Percentiles rank a stretch among this genome's conserved stretches.
Evolutionary conservation across 257 asterid genomes (phyloP).

Genomic region (Gentiana macrophylla): DNA sequence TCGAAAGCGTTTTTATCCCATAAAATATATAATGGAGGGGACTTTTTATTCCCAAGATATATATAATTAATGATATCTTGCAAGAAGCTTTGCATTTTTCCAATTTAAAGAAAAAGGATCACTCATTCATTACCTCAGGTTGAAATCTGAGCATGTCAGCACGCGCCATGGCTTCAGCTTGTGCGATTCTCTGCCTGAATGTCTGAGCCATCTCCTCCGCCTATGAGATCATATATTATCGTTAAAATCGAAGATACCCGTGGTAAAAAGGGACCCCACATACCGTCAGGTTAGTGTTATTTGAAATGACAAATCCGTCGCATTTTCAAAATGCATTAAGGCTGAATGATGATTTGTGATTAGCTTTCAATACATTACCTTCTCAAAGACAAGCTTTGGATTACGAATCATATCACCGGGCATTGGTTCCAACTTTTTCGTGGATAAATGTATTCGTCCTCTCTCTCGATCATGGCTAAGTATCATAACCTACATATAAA

Average conservation of each 20-base stretch:
- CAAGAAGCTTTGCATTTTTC: too few species aligned
- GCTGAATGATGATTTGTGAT: neutral
- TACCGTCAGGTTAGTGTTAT: neutral
- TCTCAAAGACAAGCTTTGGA: constrained; percentile 89
- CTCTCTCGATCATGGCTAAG: constrained; percentile 99
- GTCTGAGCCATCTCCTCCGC: constrained; percentile 99
- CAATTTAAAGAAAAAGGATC: neutral
- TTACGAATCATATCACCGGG: constrained; percentile 99
- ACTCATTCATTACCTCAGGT: constrained; percentile 60
- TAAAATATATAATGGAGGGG: too few species aligned
- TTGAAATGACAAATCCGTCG: neutral
- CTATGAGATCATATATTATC: constrained; percentile 26
- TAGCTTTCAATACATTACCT: constrained; percentile 30
- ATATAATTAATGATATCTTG: too few species aligned
- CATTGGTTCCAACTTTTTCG: constrained; percentile 96
- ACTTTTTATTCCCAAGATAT: too few species aligned
- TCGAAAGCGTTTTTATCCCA: too few species aligned
- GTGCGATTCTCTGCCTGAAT: constrained; percentile 98
- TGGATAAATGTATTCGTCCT: constrained; percentile 91
- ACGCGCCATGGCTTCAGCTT: constrained; percentile 99
- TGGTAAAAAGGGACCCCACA: too few species aligned
- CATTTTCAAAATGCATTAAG: neutral
- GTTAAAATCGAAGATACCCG: neutral
- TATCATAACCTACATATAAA: constrained; percentile 70
- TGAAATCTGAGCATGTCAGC: constrained; percentile 97